Percentiles rank a stretch among this genome's conserved stretches.
Conservation (phyloP, 176 grass and related monocot species). For the Oropetium thomaeum region DNA sequence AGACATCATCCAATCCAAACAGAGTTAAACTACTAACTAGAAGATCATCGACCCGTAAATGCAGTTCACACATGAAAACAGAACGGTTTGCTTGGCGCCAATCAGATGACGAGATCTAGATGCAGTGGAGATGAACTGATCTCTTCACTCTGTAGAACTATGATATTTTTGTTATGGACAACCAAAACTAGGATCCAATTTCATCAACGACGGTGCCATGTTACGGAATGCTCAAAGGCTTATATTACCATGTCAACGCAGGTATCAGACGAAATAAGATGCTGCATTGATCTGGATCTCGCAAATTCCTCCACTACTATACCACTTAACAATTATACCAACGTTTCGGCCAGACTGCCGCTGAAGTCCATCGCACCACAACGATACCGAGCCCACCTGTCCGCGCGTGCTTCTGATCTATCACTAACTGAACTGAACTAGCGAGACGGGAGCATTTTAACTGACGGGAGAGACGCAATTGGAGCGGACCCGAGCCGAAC, state of each 20-base stretch:
- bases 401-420: background rate
- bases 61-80: background rate
- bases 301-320: background rate
- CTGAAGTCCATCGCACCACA: background rate
- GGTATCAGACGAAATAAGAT: background rate
- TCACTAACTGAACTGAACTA: background rate
- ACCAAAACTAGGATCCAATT: constrained; percentile 6
- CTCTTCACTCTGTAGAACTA: background rate
- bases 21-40: background rate
- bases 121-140: background rate
- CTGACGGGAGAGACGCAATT: background rate
- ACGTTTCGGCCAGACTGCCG: background rate
- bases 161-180: background rate
- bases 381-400: background rate
- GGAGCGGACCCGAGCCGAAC: background rate
- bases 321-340: background rate
- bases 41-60: background rate
- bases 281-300: constrained; percentile 21
- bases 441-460: background rate
- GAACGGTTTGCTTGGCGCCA: background rate
- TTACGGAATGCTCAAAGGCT: background rate
- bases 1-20: background rate
- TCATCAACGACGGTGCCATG: background rate
- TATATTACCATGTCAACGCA: background rate
- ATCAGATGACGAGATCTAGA: background rate